These are phyloP conservation scores for Aspergillus cavernicola DNA, from an alignment of 495 filamentous ascomycete species.

Conservation along the genomic window DNA sequence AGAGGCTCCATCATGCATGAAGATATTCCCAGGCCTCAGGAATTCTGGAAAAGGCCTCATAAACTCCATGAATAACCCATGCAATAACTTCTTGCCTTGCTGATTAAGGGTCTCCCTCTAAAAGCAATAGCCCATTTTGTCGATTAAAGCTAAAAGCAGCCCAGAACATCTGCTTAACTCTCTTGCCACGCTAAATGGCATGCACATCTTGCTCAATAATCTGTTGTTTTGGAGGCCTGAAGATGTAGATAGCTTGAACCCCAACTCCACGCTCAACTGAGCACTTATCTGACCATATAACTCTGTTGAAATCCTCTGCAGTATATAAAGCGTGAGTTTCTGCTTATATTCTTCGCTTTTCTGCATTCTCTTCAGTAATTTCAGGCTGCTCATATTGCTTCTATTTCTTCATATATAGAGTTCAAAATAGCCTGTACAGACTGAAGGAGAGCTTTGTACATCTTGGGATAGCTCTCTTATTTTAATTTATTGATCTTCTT, in stretches of 20 bases:
- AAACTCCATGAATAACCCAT: background rate
- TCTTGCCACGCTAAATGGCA: background rate
- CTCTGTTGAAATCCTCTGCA: background rate
- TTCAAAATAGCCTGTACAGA: background rate
- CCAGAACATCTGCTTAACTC: conserved; percentile 3
- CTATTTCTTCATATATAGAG: background rate
- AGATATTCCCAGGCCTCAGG: background rate
- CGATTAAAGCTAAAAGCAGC: background rate
- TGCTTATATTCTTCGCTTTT: background rate
- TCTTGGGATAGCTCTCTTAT: background rate
- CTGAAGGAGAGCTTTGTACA: background rate
- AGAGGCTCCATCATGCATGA: background rate
- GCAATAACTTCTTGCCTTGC: background rate
- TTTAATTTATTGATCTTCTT: background rate
- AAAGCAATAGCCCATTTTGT: background rate
- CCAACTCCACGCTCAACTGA: background rate
- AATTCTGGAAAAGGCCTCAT: background rate
- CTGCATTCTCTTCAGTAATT: background rate
- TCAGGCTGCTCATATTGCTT: background rate
- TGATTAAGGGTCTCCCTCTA: background rate
- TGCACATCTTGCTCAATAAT: background rate
- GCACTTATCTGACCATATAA: background rate
- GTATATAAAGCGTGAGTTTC: background rate
- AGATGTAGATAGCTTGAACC: background rate
- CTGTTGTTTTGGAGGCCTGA: background rate